Percentiles rank a stretch among this genome's conserved stretches.
Conservation (phyloP, 345 rosid genomes). For the Erysimum cheiranthoides region DNA sequence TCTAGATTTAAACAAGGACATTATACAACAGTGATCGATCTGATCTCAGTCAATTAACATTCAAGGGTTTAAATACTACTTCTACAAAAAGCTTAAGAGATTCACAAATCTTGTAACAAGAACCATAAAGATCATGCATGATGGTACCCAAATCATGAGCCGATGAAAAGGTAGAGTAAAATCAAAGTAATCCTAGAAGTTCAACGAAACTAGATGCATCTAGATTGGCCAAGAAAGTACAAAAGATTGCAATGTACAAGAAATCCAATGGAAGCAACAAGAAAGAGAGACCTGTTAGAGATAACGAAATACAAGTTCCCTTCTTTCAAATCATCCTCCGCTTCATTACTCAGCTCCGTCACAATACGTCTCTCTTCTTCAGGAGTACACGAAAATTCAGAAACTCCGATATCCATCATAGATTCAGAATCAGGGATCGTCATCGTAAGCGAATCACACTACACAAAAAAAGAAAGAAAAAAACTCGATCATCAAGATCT, state of each 20-base stretch:
- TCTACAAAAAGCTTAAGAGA: neutral
- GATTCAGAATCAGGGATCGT: constrained; percentile 59
- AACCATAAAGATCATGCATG: neutral
- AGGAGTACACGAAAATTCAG: constrained; percentile 63
- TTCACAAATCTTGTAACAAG: no score
- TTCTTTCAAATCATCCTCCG: constrained; percentile 63
- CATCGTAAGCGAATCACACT: constrained; percentile 51
- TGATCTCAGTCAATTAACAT: neutral
- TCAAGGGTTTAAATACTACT: neutral
- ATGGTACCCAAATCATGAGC: neutral
- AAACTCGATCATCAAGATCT: constrained; percentile 5
- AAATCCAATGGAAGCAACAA: neutral
- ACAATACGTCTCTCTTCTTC: constrained; percentile 76
- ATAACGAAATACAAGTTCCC: constrained; percentile 80
- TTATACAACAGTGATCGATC: neutral
- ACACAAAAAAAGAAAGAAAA: neutral
- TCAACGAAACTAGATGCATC: neutral
- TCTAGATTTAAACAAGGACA: neutral
- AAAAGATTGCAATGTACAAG: constrained; percentile 1
- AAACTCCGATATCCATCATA: constrained; percentile 40
- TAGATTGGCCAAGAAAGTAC: neutral
- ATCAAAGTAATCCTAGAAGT: constrained; percentile 10
- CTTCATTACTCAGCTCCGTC: constrained; percentile 55
- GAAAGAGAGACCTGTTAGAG: constrained; percentile 61
- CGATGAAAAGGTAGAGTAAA: neutral